These are phyloP conservation scores for Dactylis glomerata DNA, from an alignment of 176 grass and related monocot genomes.

Conservation along the genomic window DNA sequence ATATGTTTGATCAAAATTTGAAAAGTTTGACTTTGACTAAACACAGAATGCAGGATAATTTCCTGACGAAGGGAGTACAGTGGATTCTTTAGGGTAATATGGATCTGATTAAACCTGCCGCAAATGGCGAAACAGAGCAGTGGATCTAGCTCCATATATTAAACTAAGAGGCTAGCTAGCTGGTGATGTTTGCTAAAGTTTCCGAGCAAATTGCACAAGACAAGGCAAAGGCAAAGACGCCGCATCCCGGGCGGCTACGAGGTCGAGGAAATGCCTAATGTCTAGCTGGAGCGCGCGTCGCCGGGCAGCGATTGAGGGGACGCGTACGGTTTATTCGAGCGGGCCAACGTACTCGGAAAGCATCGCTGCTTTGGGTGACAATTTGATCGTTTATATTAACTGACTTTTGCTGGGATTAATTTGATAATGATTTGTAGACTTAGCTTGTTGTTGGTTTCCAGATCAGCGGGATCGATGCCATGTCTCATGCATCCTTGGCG, in stretches of 20 bases:
- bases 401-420: slow-evolving; percentile 8
- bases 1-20: too few relatives aligned
- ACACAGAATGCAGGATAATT: too few relatives aligned
- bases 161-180: slow-evolving; percentile 22
- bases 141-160: neutral
- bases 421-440: neutral
- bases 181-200: slow-evolving; percentile 11
- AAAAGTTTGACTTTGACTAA: too few relatives aligned
- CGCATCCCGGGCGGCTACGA: neutral
- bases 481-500: neutral
- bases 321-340: slow-evolving; percentile 37
- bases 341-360: slow-evolving; percentile 39
- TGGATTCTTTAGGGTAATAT: too few relatives aligned
- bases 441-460: slow-evolving; percentile 23
- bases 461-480: slow-evolving; percentile 35
- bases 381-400: slow-evolving; percentile 17
- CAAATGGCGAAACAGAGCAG: slow-evolving; percentile 6
- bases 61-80: too few relatives aligned
- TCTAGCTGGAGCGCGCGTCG: neutral
- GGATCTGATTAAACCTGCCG: slow-evolving; percentile 9
- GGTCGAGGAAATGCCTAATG: neutral
- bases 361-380: slow-evolving; percentile 31
- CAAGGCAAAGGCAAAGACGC: neutral
- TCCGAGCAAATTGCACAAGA: slow-evolving; percentile 22
- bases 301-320: slow-evolving; percentile 22